Evolutionary conservation across 495 filamentous ascomycete species (phyloP).

Genomic region (Pyrenula aspistea): DNA sequence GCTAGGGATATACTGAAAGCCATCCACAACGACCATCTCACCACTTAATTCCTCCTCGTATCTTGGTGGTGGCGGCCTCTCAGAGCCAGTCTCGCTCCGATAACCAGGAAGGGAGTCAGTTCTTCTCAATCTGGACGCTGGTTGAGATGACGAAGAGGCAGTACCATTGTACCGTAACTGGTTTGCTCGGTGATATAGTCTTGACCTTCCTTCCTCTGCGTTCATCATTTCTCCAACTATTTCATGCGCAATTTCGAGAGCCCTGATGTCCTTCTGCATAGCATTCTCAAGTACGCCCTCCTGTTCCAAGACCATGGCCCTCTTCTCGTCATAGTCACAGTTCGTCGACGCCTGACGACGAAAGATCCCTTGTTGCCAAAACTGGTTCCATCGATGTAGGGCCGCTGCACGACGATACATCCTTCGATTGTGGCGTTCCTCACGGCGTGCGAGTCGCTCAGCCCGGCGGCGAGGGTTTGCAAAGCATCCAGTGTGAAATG

Average conservation of each 20-base stretch:
- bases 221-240: slow-evolving; percentile 6
- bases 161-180: background rate
- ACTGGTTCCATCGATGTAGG: slow-evolving; percentile 22
- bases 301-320: slow-evolving; percentile 13
- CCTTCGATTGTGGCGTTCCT: slow-evolving; percentile 25
- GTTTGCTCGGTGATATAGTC: background rate
- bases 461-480: slow-evolving; percentile 16
- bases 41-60: background rate
- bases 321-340: slow-evolving; percentile 10
- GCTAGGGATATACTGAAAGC: background rate
- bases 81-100: background rate
- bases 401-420: slow-evolving; percentile 26
- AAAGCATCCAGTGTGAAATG: slow-evolving; percentile 9
- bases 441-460: slow-evolving; percentile 21
- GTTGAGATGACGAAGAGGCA: background rate
- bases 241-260: slow-evolving; percentile 30
- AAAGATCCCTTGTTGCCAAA: slow-evolving; percentile 17
- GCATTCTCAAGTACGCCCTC: slow-evolving; percentile 14
- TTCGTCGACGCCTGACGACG: slow-evolving; percentile 1
- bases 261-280: slow-evolving; percentile 29
- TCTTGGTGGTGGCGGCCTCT: background rate
- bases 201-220: slow-evolving; percentile 5
- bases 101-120: background rate
- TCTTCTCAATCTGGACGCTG: background rate
- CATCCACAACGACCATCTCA: background rate